Base-by-base conservation (phyloP, 352 stramenopile species). In the Pythium sp. region DNA sequence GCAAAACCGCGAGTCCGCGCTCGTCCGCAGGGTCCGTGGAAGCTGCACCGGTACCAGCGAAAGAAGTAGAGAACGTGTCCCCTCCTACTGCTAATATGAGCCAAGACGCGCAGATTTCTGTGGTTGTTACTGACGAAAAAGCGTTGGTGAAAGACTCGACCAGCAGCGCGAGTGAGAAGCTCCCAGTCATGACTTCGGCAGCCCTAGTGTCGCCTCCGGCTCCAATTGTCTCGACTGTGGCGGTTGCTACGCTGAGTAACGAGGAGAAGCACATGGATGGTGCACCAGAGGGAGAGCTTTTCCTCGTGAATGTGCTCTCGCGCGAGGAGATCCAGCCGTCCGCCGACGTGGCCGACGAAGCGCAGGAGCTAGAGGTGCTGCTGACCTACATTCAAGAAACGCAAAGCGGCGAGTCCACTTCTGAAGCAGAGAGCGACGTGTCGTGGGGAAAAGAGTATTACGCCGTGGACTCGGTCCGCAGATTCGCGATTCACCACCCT, bases 211-310 rank as follows among this genome's bases (percentile, higher is more conserved):
- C 51, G 61, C 1, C 32, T 7, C 20, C 26, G n/a, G 5, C 59
- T n/a, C 30, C 62, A 53, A 1, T 5, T 18, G 9, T 24, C 14
- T n/a, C 32, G n/a, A 15, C 51, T 57, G 36, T 62, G 32, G 63
- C 67, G 2, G 58, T 79, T 8, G 68, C 67, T 24, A 70, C 64
- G 41, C 60, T 81, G 14, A 69, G 64, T 12, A 62, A 59, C 12
- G 75, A 80, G 22, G 71, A 84, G 64, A 77, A 80, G 58, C 38
- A 41, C 53, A 49, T 86, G 32, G 79, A 86, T 1, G 84, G 81
- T 11, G 80, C 80, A 8, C 84, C 82, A 0, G 71, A 92, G 32
- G 80, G 75, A 20, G 80, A 90, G 53, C 64, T 92, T 1, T 92
- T 86, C 53, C 51, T 84, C 3, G 84, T 91, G 56, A 85, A 71